Percentiles rank a stretch among this genome's conserved stretches.
phyloP scores from a whole-genome alignment of 768 basidiomycete genomes.

The Plicaturopsis crispa region DNA sequence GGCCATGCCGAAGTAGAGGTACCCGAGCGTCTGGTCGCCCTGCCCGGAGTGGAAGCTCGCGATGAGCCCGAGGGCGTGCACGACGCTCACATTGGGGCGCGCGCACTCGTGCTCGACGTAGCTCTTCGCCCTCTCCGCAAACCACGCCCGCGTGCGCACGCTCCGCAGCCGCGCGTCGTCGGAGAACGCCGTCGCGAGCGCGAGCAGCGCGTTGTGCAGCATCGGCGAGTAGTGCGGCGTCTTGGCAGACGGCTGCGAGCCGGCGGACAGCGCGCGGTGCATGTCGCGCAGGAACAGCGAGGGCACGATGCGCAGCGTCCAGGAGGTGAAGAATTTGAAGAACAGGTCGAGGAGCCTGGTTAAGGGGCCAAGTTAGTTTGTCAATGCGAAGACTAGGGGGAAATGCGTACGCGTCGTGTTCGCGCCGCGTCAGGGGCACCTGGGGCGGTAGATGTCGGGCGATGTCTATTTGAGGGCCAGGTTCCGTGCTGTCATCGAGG shows the following conservation, averaged over 20 bases:
- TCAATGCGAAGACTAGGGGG: not conserved
- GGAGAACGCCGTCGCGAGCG: slow-evolving; percentile 29
- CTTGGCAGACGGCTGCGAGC: slow-evolving; percentile 22
- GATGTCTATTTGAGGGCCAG: slow-evolving; percentile 18
- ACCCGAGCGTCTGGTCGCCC: slow-evolving; percentile 35
- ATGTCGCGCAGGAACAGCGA: slow-evolving; percentile 34
- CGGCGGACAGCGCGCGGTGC: slow-evolving; percentile 25
- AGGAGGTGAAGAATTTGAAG: slow-evolving; percentile 31
- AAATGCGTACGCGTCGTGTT: slow-evolving; percentile 18
- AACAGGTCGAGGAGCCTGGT: slow-evolving; percentile 23
- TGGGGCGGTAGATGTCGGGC: slow-evolving; percentile 20
- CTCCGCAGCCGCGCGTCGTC: slow-evolving; percentile 26
- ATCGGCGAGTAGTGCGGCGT: slow-evolving; percentile 63
- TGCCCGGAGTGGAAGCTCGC: slow-evolving; percentile 29
- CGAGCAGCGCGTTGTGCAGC: slow-evolving; percentile 61
- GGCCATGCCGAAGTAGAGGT: slow-evolving; percentile 45
- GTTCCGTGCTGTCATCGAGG: not conserved
- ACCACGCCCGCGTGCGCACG: slow-evolving; percentile 19
- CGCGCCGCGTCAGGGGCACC: slow-evolving; percentile 18
- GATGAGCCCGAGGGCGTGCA: slow-evolving; percentile 30
- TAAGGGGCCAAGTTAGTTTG: not conserved
- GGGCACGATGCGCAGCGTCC: slow-evolving; percentile 31
- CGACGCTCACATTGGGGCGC: slow-evolving; percentile 31
- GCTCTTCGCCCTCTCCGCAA: slow-evolving; percentile 29
- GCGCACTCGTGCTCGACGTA: slow-evolving; percentile 31